phyloP scores from a whole-genome alignment of 768 basidiomycete genomes.

The Calocybe gangraenosa region DNA sequence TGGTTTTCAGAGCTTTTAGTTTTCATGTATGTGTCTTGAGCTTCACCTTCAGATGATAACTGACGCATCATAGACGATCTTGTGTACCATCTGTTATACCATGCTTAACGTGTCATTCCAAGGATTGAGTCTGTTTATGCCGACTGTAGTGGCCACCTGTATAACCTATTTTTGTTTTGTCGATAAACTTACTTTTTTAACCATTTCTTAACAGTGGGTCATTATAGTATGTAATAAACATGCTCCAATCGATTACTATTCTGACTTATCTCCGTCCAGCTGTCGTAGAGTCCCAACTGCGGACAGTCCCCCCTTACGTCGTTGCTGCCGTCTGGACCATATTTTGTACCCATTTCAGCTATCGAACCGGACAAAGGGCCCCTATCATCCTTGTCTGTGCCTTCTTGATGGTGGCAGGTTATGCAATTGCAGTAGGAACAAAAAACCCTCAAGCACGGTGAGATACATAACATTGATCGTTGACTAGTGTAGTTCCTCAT shows the following conservation, averaged over 20 bases:
- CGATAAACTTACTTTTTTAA: too few species aligned
- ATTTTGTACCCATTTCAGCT: conserved; percentile 28
- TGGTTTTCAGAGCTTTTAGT: conserved; percentile 28
- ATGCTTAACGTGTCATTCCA: conserved; percentile 28
- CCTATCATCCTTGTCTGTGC: conserved; percentile 31
- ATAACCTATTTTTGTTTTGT: conserved; percentile 14
- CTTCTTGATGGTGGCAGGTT: conserved; percentile 36
- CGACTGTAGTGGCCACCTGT: conserved; percentile 42
- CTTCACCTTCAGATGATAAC: neutral
- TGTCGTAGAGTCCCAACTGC: conserved; percentile 40
- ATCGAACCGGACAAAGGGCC: conserved; percentile 31
- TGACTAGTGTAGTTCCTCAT: conserved; percentile 6
- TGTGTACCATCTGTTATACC: conserved; percentile 19
- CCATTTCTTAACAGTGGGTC: conserved; percentile 12
- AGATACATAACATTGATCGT: neutral
- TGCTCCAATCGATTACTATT: neutral
- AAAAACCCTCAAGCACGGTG: conserved; percentile 34
- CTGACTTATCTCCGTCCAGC: conserved; percentile 23
- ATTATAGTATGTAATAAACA: conserved; percentile 20
- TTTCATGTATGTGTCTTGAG: conserved; percentile 21
- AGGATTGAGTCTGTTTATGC: conserved; percentile 26
- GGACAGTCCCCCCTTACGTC: conserved; percentile 46
- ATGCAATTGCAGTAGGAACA: conserved; percentile 39
- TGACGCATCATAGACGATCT: conserved; percentile 12
- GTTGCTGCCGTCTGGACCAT: conserved; percentile 38